Conservation (phyloP, 148 eudicot genomes). For the Pouteria glomerata region DNA sequence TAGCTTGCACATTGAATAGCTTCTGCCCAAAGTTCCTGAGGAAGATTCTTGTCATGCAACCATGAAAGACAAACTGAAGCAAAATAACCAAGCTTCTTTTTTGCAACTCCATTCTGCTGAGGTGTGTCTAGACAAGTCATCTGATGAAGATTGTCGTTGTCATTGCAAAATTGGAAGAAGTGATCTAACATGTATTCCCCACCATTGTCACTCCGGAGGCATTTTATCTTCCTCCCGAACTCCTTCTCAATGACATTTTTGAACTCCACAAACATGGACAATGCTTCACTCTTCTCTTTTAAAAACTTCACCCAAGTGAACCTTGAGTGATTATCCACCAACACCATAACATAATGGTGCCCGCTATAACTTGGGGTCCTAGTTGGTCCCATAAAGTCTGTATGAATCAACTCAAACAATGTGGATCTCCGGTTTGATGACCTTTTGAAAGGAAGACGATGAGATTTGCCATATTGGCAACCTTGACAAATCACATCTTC, state of each 20-base stretch:
- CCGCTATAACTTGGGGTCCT: conserved; percentile 15
- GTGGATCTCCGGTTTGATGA: conserved; percentile 6
- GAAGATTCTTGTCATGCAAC: conserved; percentile 25
- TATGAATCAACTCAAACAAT: conserved; percentile 12
- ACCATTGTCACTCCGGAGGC: neutral
- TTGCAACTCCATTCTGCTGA: conserved; percentile 22
- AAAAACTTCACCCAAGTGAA: conserved; percentile 20
- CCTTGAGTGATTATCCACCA: conserved; percentile 16
- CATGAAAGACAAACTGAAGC: conserved; percentile 9
- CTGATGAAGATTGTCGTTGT: conserved; percentile 7
- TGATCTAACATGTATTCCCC: conserved; percentile 16
- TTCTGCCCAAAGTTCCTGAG: conserved; percentile 21
- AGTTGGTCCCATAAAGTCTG: conserved; percentile 21
- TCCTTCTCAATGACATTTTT: neutral
- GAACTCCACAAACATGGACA: conserved; percentile 13
- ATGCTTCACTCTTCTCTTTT: conserved; percentile 17
- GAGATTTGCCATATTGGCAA: conserved; percentile 28
- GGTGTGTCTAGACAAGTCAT: conserved; percentile 21
- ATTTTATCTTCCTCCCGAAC: neutral
- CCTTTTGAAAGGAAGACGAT: conserved; percentile 21
- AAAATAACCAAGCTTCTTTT: conserved; percentile 19
- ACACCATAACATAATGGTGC: conserved; percentile 7
- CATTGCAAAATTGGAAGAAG: conserved; percentile 9
- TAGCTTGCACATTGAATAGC: conserved; percentile 12
- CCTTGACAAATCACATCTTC: conserved; percentile 21